Conservation (phyloP, 1,284 basidiomycete genomes). For the Butyriboletus appendiculatus region DNA sequence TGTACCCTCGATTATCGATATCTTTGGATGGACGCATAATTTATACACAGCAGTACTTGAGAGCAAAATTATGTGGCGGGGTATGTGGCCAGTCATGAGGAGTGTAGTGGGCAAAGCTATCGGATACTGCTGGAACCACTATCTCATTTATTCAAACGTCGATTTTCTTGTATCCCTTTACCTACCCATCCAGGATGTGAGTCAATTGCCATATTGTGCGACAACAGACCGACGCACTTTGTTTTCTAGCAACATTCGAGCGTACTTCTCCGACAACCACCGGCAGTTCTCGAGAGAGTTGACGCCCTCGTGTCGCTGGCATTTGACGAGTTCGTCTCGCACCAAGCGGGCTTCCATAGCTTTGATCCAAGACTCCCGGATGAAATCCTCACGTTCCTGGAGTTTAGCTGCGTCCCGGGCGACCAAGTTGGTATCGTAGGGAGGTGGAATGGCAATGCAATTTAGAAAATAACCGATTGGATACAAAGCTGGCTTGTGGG, state of each 20-base stretch:
- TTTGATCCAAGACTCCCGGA: slow-evolving; percentile 93
- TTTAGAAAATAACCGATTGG: not conserved
- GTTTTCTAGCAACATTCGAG: slow-evolving; percentile 80
- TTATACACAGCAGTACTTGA: slow-evolving; percentile 7
- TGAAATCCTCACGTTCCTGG: slow-evolving; percentile 70
- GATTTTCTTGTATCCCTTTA: slow-evolving; percentile 56
- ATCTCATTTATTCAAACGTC: slow-evolving; percentile 33
- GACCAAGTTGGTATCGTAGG: not conserved
- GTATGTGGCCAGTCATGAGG: not conserved
- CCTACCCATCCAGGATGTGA: slow-evolving; percentile 33
- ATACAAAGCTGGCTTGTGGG: not conserved
- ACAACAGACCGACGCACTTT: slow-evolving; percentile 57
- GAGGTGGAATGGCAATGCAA: not conserved
- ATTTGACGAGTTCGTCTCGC: slow-evolving; percentile 88
- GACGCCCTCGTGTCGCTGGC: slow-evolving; percentile 89
- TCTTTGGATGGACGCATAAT: slow-evolving; percentile 6
- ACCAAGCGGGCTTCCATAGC: slow-evolving; percentile 94
- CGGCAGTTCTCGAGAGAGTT: slow-evolving; percentile 91
- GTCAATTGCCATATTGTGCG: slow-evolving; percentile 6
- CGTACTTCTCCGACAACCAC: slow-evolving; percentile 85
- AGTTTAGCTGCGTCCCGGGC: slow-evolving; percentile 49
- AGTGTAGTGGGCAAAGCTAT: not conserved
- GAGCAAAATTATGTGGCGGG: not conserved
- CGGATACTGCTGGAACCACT: not conserved
- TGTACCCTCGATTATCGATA: not conserved